Evolutionary conservation across 768 basidiomycete genomes (phyloP), one percentile per base, ranked within the genome.

Genomic region (Strobilomyces dryophilus): DNA sequence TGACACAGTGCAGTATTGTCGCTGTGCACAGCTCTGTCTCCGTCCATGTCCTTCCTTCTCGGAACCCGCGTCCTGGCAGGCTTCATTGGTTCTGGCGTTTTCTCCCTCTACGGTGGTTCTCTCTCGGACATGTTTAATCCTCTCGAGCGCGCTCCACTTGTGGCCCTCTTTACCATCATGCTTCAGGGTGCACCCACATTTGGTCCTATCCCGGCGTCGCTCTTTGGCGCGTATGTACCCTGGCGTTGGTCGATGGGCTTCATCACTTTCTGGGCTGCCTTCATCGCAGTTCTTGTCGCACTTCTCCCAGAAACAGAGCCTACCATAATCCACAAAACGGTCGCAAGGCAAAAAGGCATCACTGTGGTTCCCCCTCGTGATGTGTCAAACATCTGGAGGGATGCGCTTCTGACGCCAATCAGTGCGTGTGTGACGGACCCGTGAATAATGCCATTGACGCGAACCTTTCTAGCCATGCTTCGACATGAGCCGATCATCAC

Each of bases 21-120:
- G 17, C 45, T 67, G 18, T 60, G 56, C 27, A 47, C 64, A 1
- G 51, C 66, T 17, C 8, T 67, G n/a, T 50, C 66, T 35, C 66
- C 66, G 12, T 56, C 64, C 4, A 54, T 67, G 32, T 20, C 18
- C 20, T n/a, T 45, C 21, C 41, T 67, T 26, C 55, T 67, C 5
- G 34, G 15, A 9, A 64, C 48, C 18, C 66, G 66, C 17, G 34
- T 49, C 17, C 48, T 67, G 11, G 59, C 62, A 1, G 66, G 66
- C 9, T 31, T 67, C 5, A 17, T 67, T 8, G 66, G 66, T 1
- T 61, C 66, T 0, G 61, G 53, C 10, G 59, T 66, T 41, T 67
- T 67, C 52, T 60, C 66, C 2, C 54, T 67, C n/a, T 67, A 67
- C 36, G 66, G 66, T 3, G 66, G 66, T 20, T 65, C 66, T 14